phyloP scores from a whole-genome alignment of 2,329 filamentous ascomycete species.

The Davidsoniella neocaledoniae region DNA sequence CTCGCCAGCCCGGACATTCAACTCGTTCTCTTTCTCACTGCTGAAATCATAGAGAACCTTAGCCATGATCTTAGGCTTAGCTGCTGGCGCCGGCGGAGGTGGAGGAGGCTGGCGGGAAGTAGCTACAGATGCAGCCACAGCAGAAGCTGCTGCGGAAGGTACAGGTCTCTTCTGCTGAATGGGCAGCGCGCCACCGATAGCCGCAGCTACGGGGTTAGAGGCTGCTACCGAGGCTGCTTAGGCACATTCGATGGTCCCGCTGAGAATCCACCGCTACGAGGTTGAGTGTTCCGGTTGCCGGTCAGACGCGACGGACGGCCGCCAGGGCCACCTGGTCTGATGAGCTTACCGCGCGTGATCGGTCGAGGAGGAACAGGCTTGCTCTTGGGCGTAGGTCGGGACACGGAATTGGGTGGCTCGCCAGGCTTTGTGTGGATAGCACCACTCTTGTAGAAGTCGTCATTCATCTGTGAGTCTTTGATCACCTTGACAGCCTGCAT shows the following conservation, averaged over 20 bases:
- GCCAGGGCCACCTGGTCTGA: conserved; percentile 75
- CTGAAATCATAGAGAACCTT: conserved; percentile 88
- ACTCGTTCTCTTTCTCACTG: conserved; percentile 69
- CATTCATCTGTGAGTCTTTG: conserved; percentile 62
- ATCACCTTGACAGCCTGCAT: conserved; percentile 73
- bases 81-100: conserved; percentile 43
- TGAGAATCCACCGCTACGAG: conserved; percentile 24
- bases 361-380: conserved; percentile 77
- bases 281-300: conserved; percentile 28
- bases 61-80: conserved; percentile 54
- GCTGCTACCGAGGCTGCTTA: conserved; percentile 13
- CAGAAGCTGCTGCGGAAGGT: conserved; percentile 12
- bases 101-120: conserved; percentile 35
- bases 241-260: conserved; percentile 17
- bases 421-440: conserved; percentile 75
- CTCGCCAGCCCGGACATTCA: conserved; percentile 64
- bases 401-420: conserved; percentile 67
- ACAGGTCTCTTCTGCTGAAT: conserved; percentile 11
- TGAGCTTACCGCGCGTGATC: conserved; percentile 83
- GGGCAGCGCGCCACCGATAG: conserved; percentile 3
- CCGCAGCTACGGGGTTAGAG: conserved; percentile 10
- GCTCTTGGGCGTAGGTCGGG: conserved; percentile 68
- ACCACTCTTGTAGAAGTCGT: conserved; percentile 87
- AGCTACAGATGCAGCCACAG: conserved; percentile 8
- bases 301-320: conserved; percentile 62